These are phyloP conservation scores for Calendula officinalis DNA, from an alignment of 129 eudicot species.

Conservation along the genomic window DNA sequence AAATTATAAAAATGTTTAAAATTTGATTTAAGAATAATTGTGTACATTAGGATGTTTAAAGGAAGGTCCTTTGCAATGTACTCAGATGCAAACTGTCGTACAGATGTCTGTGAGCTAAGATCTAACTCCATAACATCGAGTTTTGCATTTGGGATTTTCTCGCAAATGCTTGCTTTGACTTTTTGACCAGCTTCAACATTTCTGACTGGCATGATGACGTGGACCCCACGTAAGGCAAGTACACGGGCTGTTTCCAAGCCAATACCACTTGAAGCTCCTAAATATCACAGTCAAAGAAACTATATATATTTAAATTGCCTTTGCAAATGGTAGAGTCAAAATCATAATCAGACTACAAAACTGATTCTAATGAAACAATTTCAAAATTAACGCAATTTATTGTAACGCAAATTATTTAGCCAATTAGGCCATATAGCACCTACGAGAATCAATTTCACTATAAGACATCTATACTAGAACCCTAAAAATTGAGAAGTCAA, in stretches of 20 bases:
- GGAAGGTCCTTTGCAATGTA: constrained; percentile 63
- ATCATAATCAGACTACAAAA: constrained; percentile 2
- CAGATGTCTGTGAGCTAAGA: constrained; percentile 69
- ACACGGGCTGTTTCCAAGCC: constrained; percentile 76
- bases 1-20: background rate
- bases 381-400: background rate
- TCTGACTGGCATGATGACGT: constrained; percentile 86
- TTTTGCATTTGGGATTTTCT: constrained; percentile 64
- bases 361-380: too few species aligned
- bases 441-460: background rate
- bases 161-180: constrained; percentile 53
- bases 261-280: constrained; percentile 92
- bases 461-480: background rate
- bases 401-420: too few species aligned
- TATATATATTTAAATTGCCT: background rate
- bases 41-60: constrained; percentile 78
- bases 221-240: constrained; percentile 81
- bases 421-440: background rate
- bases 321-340: constrained; percentile 8
- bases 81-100: constrained; percentile 64
- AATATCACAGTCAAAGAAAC: constrained; percentile 6
- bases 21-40: background rate
- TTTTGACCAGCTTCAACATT: constrained; percentile 61
- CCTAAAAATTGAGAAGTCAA: background rate
- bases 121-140: constrained; percentile 88